Conservation (phyloP, 1,284 basidiomycete genomes). For the Heterobasidion occidentale region DNA sequence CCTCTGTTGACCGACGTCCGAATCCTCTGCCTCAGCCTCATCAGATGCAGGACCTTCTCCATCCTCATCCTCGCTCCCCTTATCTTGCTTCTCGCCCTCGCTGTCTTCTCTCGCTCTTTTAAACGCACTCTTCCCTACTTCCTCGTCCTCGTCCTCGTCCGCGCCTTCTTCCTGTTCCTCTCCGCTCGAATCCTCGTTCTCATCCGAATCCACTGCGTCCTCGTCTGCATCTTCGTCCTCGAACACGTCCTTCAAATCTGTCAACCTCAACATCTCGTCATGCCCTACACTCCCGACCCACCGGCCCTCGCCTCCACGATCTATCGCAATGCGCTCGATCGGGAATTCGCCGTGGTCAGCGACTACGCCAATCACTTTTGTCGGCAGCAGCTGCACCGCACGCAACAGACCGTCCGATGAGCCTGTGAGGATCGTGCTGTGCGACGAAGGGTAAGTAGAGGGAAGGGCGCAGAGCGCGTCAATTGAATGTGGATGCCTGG, state of each 20-base stretch:
- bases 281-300: slow-evolving; percentile 95
- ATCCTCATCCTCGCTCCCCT: slow-evolving; percentile 16
- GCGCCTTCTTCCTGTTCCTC: slow-evolving; percentile 12
- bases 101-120: slow-evolving; percentile 27
- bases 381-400: slow-evolving; percentile 85
- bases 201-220: slow-evolving; percentile 37
- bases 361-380: slow-evolving; percentile 84
- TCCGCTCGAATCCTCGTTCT: slow-evolving; percentile 24
- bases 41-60: slow-evolving; percentile 9
- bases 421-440: slow-evolving; percentile 81
- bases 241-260: slow-evolving; percentile 67
- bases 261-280: slow-evolving; percentile 81
- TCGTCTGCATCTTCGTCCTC: slow-evolving; percentile 42
- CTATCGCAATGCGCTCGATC: slow-evolving; percentile 76
- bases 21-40: slow-evolving; percentile 24
- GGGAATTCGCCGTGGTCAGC: slow-evolving; percentile 89
- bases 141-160: slow-evolving; percentile 15
- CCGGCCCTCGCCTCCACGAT: slow-evolving; percentile 44
- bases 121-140: slow-evolving; percentile 34
- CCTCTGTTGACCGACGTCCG: slow-evolving; percentile 29
- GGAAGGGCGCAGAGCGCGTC: slow-evolving; percentile 78
- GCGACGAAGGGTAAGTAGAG: slow-evolving; percentile 51
- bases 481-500: slow-evolving; percentile 80
- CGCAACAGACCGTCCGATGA: slow-evolving; percentile 91
- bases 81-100: slow-evolving; percentile 25